Conservation (phyloP, 176 grass and related monocot species). For the Carex pumila region DNA sequence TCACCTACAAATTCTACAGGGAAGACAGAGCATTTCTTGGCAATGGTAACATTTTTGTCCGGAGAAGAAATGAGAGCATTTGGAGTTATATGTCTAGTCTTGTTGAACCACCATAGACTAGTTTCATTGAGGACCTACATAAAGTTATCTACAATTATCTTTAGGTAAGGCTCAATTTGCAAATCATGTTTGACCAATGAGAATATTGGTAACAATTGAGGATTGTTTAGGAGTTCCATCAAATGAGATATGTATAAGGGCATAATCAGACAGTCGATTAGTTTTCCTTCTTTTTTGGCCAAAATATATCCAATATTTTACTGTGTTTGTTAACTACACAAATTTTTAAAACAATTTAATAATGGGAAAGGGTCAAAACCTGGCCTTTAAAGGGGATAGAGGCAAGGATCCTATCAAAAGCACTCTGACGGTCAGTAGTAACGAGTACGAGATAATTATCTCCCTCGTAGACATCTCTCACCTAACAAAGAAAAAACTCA, state of each 20-base stretch:
- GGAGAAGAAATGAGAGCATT: constrained; percentile 87
- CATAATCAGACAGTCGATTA: neutral
- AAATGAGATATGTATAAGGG: neutral
- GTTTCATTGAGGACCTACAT: constrained; percentile 92
- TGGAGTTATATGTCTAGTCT: constrained; percentile 76
- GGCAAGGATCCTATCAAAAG: constrained; percentile 83
- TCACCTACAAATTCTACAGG: constrained; percentile 99
- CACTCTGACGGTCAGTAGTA: constrained; percentile 92
- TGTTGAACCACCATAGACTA: constrained; percentile 90
- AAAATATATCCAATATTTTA: neutral
- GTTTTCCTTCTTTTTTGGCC: neutral
- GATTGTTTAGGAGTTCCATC: neutral
- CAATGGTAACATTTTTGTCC: constrained; percentile 90
- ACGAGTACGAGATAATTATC: constrained; percentile 78
- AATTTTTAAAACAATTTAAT: neutral
- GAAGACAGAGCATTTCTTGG: constrained; percentile 85
- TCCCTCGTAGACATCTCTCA: constrained; percentile 89
- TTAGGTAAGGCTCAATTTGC: neutral
- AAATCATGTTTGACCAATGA: neutral
- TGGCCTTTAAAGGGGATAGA: constrained; percentile 98
- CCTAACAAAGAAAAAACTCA: constrained; percentile 30
- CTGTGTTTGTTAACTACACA: neutral
- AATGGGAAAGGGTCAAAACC: constrained; percentile 31
- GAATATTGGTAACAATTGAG: neutral
- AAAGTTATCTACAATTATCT: neutral